Conservation (phyloP, 2,329 filamentous ascomycete genomes). For the Clathrospora elynae region DNA sequence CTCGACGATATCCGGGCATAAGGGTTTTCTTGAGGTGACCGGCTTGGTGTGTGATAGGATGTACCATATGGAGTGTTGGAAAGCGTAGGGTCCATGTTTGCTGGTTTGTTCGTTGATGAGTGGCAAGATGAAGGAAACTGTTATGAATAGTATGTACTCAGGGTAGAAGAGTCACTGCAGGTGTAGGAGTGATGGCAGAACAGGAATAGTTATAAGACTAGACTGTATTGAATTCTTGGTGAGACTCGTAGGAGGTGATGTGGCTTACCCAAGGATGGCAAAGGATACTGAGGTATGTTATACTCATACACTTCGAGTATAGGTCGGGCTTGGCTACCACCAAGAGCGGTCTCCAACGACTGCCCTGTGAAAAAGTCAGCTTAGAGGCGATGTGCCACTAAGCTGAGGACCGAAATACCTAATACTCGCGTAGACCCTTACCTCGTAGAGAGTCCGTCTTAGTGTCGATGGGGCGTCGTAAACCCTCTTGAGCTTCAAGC, state of each 20-base stretch:
- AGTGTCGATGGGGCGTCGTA: slow-evolving; percentile 13
- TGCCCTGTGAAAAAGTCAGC: slow-evolving; percentile 36
- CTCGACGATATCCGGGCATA: slow-evolving; percentile 41
- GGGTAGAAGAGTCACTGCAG: slow-evolving; percentile 7
- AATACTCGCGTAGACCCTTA: slow-evolving; percentile 22
- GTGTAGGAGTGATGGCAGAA: slow-evolving; percentile 9
- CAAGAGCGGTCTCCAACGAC: slow-evolving; percentile 25
- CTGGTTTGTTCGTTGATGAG: slow-evolving; percentile 25
- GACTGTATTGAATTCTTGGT: background rate
- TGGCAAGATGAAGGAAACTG: slow-evolving; percentile 3
- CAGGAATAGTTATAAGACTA: slow-evolving; percentile 10
- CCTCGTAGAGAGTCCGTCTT: slow-evolving; percentile 27
- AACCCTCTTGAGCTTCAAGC: slow-evolving; percentile 16
- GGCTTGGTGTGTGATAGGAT: slow-evolving; percentile 15
- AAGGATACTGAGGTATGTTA: slow-evolving; percentile 34
- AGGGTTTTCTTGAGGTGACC: slow-evolving; percentile 28
- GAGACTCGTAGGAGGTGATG: slow-evolving; percentile 1
- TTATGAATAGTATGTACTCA: background rate
- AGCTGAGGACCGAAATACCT: slow-evolving; percentile 23
- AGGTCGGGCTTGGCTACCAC: slow-evolving; percentile 28
- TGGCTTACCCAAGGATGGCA: slow-evolving; percentile 27
- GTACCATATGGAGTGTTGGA: slow-evolving; percentile 19
- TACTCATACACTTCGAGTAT: slow-evolving; percentile 24
- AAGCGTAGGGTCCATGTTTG: slow-evolving; percentile 19
- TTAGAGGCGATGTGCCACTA: slow-evolving; percentile 25